phyloP scores from a whole-genome alignment of 768 basidiomycete species.

The Phlebiopsis gigantea region DNA sequence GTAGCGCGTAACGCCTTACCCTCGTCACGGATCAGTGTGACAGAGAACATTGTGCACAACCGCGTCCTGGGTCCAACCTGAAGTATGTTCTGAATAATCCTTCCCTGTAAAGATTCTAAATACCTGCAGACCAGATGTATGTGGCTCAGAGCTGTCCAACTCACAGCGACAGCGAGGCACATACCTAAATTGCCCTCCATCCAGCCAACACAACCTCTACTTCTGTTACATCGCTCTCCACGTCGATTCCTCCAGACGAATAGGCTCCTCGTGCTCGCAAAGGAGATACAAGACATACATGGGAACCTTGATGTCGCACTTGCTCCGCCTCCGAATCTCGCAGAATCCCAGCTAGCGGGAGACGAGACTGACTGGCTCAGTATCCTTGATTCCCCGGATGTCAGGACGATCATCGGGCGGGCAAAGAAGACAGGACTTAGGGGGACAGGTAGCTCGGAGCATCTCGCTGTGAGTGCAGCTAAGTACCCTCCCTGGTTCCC shows the following conservation, averaged over 20 bases:
- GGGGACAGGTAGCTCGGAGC: background rate
- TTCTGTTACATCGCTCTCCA: background rate
- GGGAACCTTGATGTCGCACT: background rate
- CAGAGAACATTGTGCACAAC: background rate
- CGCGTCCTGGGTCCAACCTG: background rate
- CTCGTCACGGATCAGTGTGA: background rate
- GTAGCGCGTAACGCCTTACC: background rate
- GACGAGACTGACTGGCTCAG: background rate
- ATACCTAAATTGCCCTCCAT: background rate
- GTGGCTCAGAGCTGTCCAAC: background rate
- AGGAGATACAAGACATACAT: background rate
- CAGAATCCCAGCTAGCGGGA: background rate
- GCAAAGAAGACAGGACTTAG: background rate
- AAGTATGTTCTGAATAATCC: background rate
- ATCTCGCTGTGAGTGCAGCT: background rate
- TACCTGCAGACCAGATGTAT: background rate
- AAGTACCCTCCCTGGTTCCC: conserved; percentile 2
- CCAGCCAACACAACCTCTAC: background rate
- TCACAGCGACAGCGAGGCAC: background rate
- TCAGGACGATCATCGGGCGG: background rate
- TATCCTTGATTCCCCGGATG: background rate
- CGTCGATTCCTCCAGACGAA: background rate
- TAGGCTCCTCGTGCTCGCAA: background rate
- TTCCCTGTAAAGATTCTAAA: background rate
- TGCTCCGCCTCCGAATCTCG: background rate